phyloP scores from a whole-genome alignment of 345 rosid species.

The Crucihimalaya himalaica region DNA sequence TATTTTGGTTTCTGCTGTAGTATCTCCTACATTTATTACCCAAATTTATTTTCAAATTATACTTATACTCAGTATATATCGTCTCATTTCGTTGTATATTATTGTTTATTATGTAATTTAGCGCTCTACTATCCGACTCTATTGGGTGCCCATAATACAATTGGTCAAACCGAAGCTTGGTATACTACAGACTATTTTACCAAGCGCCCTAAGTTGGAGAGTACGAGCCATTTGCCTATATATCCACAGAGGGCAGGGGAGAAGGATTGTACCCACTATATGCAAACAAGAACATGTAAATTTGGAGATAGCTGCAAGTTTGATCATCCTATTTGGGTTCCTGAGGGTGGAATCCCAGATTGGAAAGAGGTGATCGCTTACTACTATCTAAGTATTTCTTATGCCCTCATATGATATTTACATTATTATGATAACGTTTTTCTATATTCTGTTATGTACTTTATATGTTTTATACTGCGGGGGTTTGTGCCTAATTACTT shows the following conservation, averaged over 20 bases:
- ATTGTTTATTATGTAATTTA: conserved; percentile 73
- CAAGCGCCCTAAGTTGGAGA: conserved; percentile 94
- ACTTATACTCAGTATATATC: conserved; percentile 53
- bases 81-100: conserved; percentile 51
- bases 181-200: conserved; percentile 69
- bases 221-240: conserved; percentile 75
- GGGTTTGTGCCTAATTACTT: conserved; percentile 11
- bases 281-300: conserved; percentile 98
- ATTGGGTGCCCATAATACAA: conserved; percentile 75
- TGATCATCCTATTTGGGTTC: conserved; percentile 99
- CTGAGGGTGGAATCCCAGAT: conserved; percentile 99
- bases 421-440: conserved; percentile 18
- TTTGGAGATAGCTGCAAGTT: conserved; percentile 98
- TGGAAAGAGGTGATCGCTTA: conserved; percentile 99
- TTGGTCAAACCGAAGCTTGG: conserved; percentile 98
- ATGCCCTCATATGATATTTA: conserved; percentile 23
- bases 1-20: conserved; percentile 31
- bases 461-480: conserved; percentile 19
- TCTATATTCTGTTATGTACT: conserved; percentile 25
- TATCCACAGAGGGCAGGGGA: conserved; percentile 98
- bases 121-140: conserved; percentile 87
- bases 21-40: conserved; percentile 24
- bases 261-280: conserved; percentile 99
- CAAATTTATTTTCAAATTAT: conserved; percentile 43
- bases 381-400: conserved; percentile 49